Evolutionary conservation across 2,329 filamentous ascomycete genomes (phyloP), one percentile per base, ranked within the genome.

Genomic region (Byssoonygena ceratinophila): DNA sequence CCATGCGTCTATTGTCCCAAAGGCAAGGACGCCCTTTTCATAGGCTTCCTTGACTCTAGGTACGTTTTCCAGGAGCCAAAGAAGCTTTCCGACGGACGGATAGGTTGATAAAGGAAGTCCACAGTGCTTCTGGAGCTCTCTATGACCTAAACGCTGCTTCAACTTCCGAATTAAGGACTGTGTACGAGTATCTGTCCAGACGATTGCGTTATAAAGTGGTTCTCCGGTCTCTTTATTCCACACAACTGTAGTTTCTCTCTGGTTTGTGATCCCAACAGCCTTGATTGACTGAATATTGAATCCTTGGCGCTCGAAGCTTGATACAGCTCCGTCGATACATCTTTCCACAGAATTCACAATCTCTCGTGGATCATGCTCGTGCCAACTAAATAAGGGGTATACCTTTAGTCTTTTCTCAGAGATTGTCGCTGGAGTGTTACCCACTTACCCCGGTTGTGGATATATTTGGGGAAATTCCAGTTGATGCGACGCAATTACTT

Each of bases 1-100:
- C 89, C 89, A 95, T 1, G 85, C 80, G 68, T 95, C 89, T 55
- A 94, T 82, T 5, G 89, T 95, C 50, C 89, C 89, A 62, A 95
- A 94, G 3, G 85, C 81, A 20, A 94, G 75, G 7, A 81, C 79
- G n/a, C 85, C 81, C 51, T 83, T 82, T 7, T 89, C 83, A 67
- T 94, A 91, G 1, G 85, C 85, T 52, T 82, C 73, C 59, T 78
- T 78, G 45, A 94, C 87, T 36, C 76, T 75, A 11, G 81, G 74
- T 12, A 83, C 76, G 61, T 94, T 84, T 54, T 82, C 76, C 51
- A 94, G 74, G 60, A 94, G 76, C 89, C 89, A 95, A 47, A 86
- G 68, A 12, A 95, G 76, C 41, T 94, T 94, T 58, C 89, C 84
- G 52, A 85, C 86, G 27, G 87, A 91, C 1, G 88, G 88, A 66